These are phyloP conservation scores for Drechslerella stenobrocha DNA, from an alignment of 2,329 filamentous ascomycete species.

Conservation along the genomic window DNA sequence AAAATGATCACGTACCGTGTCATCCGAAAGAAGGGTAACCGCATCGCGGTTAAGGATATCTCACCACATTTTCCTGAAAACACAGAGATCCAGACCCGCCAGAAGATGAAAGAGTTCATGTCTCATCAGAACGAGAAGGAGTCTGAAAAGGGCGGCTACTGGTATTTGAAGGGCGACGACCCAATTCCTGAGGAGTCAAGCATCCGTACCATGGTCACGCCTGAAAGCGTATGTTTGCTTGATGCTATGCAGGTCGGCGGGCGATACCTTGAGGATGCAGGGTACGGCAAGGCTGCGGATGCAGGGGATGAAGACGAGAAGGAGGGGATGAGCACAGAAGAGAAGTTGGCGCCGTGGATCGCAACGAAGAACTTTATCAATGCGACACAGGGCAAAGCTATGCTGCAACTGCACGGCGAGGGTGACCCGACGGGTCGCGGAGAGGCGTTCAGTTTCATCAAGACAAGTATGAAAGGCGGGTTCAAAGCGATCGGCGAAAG, in stretches of 20 bases:
- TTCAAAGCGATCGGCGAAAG: constrained; percentile 57
- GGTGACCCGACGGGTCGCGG: constrained; percentile 93
- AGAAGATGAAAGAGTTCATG: constrained; percentile 96
- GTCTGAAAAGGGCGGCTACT: constrained; percentile 66
- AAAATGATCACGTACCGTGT: constrained; percentile 94
- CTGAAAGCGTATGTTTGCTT: constrained; percentile 90
- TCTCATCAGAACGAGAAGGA: constrained; percentile 68
- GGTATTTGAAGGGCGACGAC: constrained; percentile 75
- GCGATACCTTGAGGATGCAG: constrained; percentile 86
- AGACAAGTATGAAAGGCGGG: constrained; percentile 97
- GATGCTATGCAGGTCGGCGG: constrained; percentile 96
- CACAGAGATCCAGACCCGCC: constrained; percentile 90
- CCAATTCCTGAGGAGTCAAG: constrained; percentile 76
- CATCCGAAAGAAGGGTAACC: constrained; percentile 72
- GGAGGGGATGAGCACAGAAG: constrained; percentile 59
- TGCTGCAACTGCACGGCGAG: constrained; percentile 91
- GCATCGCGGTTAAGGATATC: constrained; percentile 77
- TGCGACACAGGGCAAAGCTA: constrained; percentile 90
- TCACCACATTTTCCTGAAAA: constrained; percentile 91
- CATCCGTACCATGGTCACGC: constrained; percentile 85
- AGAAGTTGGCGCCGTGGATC: constrained; percentile 93
- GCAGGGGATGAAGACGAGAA: constrained; percentile 59
- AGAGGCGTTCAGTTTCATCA: constrained; percentile 94
- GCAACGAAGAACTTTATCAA: constrained; percentile 96
- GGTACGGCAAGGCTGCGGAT: constrained; percentile 70